These are phyloP conservation scores for Huntiella abstrusa DNA, from an alignment of 2,329 filamentous ascomycete genomes.

Conservation along the genomic window DNA sequence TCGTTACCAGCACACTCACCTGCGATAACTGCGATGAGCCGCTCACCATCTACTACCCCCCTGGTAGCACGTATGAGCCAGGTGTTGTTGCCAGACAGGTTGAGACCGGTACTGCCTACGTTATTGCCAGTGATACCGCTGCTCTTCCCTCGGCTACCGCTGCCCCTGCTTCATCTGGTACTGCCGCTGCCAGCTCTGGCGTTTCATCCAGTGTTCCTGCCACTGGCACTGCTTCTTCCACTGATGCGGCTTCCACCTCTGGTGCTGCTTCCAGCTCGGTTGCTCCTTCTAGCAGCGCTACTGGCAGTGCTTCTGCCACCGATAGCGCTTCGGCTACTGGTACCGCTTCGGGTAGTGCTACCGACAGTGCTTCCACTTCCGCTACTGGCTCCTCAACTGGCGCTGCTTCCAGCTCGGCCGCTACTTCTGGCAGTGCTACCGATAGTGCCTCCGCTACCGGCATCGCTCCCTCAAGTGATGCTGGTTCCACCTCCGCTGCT, in stretches of 20 bases:
- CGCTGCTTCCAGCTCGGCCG: no score
- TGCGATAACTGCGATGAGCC: constrained; percentile 7
- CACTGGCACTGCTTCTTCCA: not conserved
- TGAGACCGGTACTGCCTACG: constrained; percentile 6
- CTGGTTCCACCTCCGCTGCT: not conserved
- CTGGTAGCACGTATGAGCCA: constrained; percentile 1
- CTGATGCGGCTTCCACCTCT: not conserved
- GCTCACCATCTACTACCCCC: constrained; percentile 9
- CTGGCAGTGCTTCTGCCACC: not conserved
- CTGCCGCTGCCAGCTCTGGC: not conserved
- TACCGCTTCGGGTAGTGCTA: not conserved
- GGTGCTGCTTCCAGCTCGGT: not conserved
- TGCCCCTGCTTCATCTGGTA: not conserved
- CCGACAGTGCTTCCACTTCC: not conserved
- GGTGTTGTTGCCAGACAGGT: constrained; percentile 1
- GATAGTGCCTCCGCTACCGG: not conserved
- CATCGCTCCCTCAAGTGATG: no score
- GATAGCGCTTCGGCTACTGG: not conserved
- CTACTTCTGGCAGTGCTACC: no score
- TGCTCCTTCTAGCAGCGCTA: not conserved
- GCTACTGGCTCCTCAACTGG: no score
- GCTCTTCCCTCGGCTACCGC: not conserved
- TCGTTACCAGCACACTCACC: constrained; percentile 1
- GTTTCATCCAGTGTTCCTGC: not conserved
- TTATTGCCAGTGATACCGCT: not conserved